These are phyloP conservation scores for Mentha longifolia DNA, from an alignment of 257 asterid species.

Conservation along the genomic window DNA sequence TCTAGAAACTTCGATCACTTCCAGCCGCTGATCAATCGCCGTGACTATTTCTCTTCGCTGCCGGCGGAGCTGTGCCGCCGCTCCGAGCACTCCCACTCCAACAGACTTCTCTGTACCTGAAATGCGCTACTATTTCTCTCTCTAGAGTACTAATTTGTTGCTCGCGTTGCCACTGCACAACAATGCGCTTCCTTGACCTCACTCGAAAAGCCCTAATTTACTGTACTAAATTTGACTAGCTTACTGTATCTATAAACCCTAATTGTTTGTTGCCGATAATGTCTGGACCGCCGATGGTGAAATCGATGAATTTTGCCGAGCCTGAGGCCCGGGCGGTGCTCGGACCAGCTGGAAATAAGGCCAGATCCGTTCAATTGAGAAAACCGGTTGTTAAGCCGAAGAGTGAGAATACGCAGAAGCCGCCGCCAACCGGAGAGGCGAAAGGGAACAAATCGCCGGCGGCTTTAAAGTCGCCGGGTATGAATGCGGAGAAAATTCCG, in stretches of 20 bases:
- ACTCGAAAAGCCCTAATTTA: conserved; percentile 47
- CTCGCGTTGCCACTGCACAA: conserved; percentile 6
- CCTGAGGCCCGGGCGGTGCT: conserved; percentile 78
- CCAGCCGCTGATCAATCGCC: conserved; percentile 47
- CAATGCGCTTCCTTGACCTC: conserved; percentile 38
- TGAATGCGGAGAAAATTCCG: conserved; percentile 37
- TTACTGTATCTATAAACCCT: conserved; percentile 28
- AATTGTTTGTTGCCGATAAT: conserved; percentile 42
- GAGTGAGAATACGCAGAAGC: conserved; percentile 41
- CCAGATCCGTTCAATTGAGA: conserved; percentile 67
- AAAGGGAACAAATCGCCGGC: conserved; percentile 56
- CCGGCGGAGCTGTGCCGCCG: conserved; percentile 30
- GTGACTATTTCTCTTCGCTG: conserved; percentile 10
- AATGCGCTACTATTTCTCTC: conserved; percentile 28
- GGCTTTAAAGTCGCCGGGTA: conserved; percentile 40
- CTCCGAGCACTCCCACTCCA: conserved; percentile 1
- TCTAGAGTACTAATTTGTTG: conserved; percentile 33
- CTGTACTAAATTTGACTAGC: conserved; percentile 2
- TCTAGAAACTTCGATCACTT: conserved; percentile 46
- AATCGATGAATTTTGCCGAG: conserved; percentile 55
- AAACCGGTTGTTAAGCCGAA: conserved; percentile 57
- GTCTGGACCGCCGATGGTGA: conserved; percentile 79
- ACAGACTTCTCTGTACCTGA: background rate
- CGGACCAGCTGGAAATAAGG: conserved; percentile 80
- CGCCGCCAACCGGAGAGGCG: conserved; percentile 41